phyloP scores from a whole-genome alignment of 371 early-diverging fungal species.

The Mucor indicus region DNA sequence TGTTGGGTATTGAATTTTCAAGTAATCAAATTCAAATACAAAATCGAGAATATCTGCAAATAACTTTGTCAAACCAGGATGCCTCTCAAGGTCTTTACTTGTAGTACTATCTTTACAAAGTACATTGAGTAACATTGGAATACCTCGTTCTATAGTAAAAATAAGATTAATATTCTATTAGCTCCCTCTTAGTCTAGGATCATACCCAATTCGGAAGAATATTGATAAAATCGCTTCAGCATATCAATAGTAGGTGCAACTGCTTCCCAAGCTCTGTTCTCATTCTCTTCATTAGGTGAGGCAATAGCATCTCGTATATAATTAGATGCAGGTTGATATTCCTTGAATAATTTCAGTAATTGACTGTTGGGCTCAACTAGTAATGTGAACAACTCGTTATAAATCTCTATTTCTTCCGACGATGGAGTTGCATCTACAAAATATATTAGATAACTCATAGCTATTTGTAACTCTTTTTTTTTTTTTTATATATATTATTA shows the following conservation, averaged over 20 bases:
- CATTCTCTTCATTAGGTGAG: conserved; percentile 74
- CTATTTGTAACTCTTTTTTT: too few species aligned
- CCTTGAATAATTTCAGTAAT: conserved; percentile 46
- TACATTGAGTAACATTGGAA: conserved; percentile 71
- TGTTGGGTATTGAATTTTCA: conserved; percentile 90
- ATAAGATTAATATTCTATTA: conserved; percentile 1
- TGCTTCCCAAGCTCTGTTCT: conserved; percentile 83
- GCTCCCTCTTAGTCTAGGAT: too few species aligned
- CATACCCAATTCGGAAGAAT: conserved; percentile 71
- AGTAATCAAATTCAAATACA: conserved; percentile 86
- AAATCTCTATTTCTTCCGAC: conserved; percentile 49
- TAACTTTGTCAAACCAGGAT: conserved; percentile 77
- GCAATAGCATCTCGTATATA: conserved; percentile 76
- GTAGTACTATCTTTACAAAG: conserved; percentile 68
- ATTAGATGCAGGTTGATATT: conserved; percentile 48
- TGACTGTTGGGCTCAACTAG: conserved; percentile 47
- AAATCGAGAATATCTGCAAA: conserved; percentile 85
- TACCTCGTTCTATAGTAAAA: conserved; percentile 56
- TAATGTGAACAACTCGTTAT: conserved; percentile 42
- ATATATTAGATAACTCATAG: too few species aligned
- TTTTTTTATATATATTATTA: conserved; percentile 18
- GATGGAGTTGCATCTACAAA: conserved; percentile 54
- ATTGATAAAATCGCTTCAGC: conserved; percentile 76
- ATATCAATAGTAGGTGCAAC: conserved; percentile 81
- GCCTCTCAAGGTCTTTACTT: conserved; percentile 62